Evolutionary conservation across 2,329 filamentous ascomycete species (phyloP).

Genomic region (Neocatenulostroma microsporum): DNA sequence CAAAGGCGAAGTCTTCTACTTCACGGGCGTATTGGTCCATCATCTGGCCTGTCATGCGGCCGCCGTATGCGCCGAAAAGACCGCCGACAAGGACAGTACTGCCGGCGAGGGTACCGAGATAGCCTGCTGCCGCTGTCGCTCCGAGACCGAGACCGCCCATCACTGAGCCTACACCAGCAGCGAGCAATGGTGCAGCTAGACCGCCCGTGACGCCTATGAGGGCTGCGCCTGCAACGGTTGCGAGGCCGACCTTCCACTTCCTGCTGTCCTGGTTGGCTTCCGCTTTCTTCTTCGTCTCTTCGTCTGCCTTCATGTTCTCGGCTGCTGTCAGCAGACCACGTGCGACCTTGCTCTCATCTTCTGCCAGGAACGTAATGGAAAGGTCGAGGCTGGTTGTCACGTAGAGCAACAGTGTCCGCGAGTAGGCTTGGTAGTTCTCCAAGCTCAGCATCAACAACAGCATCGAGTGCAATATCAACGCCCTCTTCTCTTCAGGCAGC

Average conservation of each 20-base stretch:
- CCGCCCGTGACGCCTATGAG: constrained; percentile 77
- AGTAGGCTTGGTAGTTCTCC: constrained; percentile 33
- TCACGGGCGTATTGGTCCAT: constrained; percentile 83
- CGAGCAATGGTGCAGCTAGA: constrained; percentile 67
- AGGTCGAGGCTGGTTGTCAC: constrained; percentile 30
- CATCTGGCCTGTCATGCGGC: constrained; percentile 73
- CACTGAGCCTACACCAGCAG: constrained; percentile 69
- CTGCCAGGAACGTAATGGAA: constrained; percentile 23
- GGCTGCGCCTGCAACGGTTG: constrained; percentile 78
- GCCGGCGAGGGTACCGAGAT: constrained; percentile 72
- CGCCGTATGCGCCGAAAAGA: constrained; percentile 86
- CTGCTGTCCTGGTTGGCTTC: constrained; percentile 59
- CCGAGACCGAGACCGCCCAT: constrained; percentile 71
- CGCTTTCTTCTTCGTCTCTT: constrained; percentile 63
- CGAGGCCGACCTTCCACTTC: constrained; percentile 77
- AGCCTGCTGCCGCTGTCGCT: constrained; percentile 63
- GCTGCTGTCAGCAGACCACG: constrained; percentile 66
- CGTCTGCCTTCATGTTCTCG: constrained; percentile 67
- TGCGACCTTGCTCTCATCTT: constrained; percentile 59
- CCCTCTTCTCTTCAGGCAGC: constrained; percentile 30
- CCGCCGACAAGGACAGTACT: constrained; percentile 73
- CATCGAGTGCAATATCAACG: constrained; percentile 31
- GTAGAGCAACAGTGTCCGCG: constrained; percentile 29
- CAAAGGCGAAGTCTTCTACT: constrained; percentile 79
- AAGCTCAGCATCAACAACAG: constrained; percentile 33